Evolutionary conservation across 2,329 filamentous ascomycete species (phyloP), one percentile per base, ranked within the genome.

Genomic region (Stachybotrys chlorohalonatus): DNA sequence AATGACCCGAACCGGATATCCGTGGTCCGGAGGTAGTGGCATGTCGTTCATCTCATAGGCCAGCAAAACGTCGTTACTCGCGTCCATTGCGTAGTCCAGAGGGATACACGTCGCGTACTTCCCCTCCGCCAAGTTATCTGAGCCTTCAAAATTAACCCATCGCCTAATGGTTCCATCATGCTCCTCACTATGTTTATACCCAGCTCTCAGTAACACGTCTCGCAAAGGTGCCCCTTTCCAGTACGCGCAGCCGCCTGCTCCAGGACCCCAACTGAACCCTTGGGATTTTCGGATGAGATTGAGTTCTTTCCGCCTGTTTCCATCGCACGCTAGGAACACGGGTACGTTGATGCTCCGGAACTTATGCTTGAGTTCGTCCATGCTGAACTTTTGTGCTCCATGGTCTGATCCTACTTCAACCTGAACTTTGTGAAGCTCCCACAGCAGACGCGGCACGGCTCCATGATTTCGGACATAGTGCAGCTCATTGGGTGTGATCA

Each of bases 381-480:
- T 1, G 65, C 65, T 1, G 78, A 57, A 0, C 57, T 63, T 1
- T 57, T 62, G 11, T 72, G 63, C 31, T 68, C 68, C 7, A 71
- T 70, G 17, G 70, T 60, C 36, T 71, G 62, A 39, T 7, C 36
- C 36, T 39, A 39, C 36, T 6, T 68, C 64, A 24, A 81, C 64
- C 15, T 80, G 72, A 5, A 81, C 60, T 13, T 68, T 64, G 60
- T 80, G 77, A 9, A 69, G 73, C 53, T 78, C 75, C 76, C 75
- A 80, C 0, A 78, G 59, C 0, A 80, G 55, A 7, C 73, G 67
- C 0, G 78, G 79, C 1, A 82, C 78, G 5, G 75, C 64, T n/a
- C 76, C 77, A 55, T 82, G 78, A 52, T 78, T 81, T 3, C 78
- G 70, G 11, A 81, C 75, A 55, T 79, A 81, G 60, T 80, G 76